Evolutionary conservation across 441 rosid genomes (phyloP).

Genomic region (Pelargonium cotyledonis): DNA sequence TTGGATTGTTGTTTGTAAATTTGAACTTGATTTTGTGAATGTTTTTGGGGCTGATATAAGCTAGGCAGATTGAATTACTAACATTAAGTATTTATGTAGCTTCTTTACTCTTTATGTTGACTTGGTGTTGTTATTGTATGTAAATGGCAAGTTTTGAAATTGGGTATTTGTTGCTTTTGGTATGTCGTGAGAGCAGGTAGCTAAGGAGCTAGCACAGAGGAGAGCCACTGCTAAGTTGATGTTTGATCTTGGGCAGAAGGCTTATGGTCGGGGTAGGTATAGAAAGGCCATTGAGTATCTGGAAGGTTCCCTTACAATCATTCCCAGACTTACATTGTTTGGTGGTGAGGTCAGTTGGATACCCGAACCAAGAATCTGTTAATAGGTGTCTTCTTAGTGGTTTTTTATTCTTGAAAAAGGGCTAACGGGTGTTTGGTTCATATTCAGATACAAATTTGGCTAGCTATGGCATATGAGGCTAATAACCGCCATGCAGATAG

Average conservation of each 20-base stretch:
- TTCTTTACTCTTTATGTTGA: too few species aligned
- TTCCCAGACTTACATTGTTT: slow-evolving; percentile 68
- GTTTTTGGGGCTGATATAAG: too few species aligned
- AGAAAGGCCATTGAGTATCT: slow-evolving; percentile 81
- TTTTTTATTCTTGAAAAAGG: neutral
- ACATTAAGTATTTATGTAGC: too few species aligned
- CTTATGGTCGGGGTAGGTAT: slow-evolving; percentile 78
- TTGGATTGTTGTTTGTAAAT: neutral
- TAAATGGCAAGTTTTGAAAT: neutral
- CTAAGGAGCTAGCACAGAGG: slow-evolving; percentile 85
- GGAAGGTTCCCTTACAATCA: slow-evolving; percentile 77
- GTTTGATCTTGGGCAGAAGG: slow-evolving; percentile 91
- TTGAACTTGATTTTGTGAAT: neutral
- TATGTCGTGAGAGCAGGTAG: slow-evolving; percentile 39
- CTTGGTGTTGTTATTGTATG: neutral
- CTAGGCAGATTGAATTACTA: neutral
- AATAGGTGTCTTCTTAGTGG: neutral
- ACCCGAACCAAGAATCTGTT: slow-evolving; percentile 6
- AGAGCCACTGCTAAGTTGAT: slow-evolving; percentile 81
- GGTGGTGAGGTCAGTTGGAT: slow-evolving; percentile 89
- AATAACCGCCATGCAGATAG: slow-evolving; percentile 81
- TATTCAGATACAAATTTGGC: slow-evolving; percentile 88
- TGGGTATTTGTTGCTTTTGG: neutral
- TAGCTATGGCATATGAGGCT: slow-evolving; percentile 98
- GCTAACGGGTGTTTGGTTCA: neutral